Evolutionary conservation across 139 green algal genomes (phyloP).

Genomic region (Choricystis sp.): DNA sequence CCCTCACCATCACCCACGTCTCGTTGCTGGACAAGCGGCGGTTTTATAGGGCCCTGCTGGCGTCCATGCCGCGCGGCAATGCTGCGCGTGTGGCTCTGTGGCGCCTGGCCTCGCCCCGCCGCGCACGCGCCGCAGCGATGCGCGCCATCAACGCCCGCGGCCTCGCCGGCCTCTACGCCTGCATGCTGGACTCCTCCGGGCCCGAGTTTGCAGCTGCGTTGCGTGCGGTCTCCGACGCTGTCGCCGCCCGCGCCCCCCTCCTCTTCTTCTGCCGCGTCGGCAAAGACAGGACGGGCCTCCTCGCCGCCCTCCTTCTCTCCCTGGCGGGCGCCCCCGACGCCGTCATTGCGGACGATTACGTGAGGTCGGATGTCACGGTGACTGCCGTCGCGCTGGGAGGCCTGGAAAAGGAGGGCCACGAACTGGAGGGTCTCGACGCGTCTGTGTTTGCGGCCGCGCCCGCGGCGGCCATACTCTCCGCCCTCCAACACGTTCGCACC

Average conservation of each 20-base stretch:
- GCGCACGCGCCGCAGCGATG: neutral
- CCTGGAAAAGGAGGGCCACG: neutral
- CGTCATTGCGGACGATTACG: constrained; percentile 22
- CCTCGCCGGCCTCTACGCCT: neutral
- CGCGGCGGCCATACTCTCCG: neutral
- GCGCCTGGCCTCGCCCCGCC: neutral
- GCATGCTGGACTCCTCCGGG: neutral
- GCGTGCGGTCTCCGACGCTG: neutral
- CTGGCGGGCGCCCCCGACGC: constrained; percentile 17
- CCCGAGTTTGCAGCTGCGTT: neutral
- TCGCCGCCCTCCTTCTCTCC: constrained; percentile 25
- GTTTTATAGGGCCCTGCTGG: neutral
- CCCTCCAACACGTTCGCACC: neutral
- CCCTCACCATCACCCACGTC: neutral
- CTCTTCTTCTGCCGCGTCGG: constrained; percentile 13
- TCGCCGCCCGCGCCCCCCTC: too few species aligned
- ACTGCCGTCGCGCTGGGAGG: neutral
- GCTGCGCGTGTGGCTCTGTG: neutral
- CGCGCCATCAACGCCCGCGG: neutral
- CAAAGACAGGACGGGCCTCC: constrained; percentile 41
- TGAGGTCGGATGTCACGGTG: neutral
- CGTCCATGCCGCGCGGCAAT: neutral
- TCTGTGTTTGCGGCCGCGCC: neutral
- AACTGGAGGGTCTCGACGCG: neutral
- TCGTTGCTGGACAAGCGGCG: neutral